Conservation (phyloP, 805 yeast genomes). For the Hanseniaspora valbyensis region DNA sequence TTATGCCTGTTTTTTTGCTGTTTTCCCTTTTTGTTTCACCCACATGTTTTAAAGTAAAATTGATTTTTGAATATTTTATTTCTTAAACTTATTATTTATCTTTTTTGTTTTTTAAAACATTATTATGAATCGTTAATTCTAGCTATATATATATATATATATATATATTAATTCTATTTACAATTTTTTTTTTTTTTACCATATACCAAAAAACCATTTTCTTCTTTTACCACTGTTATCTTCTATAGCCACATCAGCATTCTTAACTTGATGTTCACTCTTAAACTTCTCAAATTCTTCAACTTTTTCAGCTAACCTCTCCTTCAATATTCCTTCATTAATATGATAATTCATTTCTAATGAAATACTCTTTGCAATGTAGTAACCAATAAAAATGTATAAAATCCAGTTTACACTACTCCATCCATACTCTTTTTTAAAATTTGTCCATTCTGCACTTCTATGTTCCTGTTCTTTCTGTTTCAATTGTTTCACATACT, state of each 20-base stretch:
- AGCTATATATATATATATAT: no score
- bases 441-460: conserved; percentile 4
- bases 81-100: no score
- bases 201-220: conserved; percentile 12
- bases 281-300: conserved; percentile 6
- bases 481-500: conserved; percentile 19
- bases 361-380: conserved; percentile 9
- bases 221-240: not conserved
- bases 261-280: not conserved
- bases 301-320: not conserved
- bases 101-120: no score
- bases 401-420: conserved; percentile 9
- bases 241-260: not conserved
- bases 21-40: no score
- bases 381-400: conserved; percentile 12
- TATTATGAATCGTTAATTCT: no score
- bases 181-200: not conserved
- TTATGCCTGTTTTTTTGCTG: no score
- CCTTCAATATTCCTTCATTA: conserved; percentile 9
- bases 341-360: conserved; percentile 13
- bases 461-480: conserved; percentile 21
- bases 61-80: no score
- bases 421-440: conserved; percentile 10
- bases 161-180: not conserved
- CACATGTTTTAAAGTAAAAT: no score